Conservation (phyloP, 352 stramenopile genomes). For the Phytophthora litchii region DNA sequence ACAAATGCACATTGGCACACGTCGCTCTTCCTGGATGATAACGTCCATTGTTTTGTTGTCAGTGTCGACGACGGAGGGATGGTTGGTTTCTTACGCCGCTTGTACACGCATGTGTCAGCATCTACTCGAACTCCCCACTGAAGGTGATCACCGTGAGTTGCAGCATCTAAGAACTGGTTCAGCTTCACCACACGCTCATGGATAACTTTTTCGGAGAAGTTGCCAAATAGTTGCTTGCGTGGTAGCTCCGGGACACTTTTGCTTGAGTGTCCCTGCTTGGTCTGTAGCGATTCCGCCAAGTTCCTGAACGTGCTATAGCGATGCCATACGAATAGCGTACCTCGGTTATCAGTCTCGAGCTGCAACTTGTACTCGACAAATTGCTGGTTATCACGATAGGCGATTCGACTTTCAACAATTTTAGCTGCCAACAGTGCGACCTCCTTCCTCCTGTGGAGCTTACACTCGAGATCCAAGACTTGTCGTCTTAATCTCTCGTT, state of each 20-base stretch:
- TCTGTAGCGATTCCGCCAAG: conserved; percentile 54
- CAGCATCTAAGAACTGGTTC: conserved; percentile 66
- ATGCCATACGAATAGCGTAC: conserved; percentile 59
- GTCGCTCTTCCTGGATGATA: conserved; percentile 8
- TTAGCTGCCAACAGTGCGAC: conserved; percentile 49
- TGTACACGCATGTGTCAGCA: conserved; percentile 45
- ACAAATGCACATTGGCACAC: conserved; percentile 6
- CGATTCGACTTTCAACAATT: conserved; percentile 54
- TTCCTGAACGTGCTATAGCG: conserved; percentile 67
- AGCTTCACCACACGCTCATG: conserved; percentile 59
- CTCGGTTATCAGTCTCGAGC: conserved; percentile 61
- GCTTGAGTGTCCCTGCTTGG: conserved; percentile 50
- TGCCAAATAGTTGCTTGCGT: conserved; percentile 64
- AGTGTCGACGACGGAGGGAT: conserved; percentile 1
- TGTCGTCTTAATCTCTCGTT: conserved; percentile 56
- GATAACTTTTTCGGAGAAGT: conserved; percentile 62
- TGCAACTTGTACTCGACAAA: conserved; percentile 67
- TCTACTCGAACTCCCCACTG: conserved; percentile 54
- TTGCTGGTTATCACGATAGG: conserved; percentile 52
- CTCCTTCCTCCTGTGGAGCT: conserved; percentile 54
- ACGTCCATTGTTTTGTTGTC: conserved; percentile 15
- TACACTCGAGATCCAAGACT: conserved; percentile 47
- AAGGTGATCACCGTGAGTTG: conserved; percentile 53
- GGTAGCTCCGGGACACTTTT: conserved; percentile 63
- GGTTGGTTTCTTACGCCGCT: conserved; percentile 41